Evolutionary conservation across 2,329 filamentous ascomycete species (phyloP).

Genomic region (Epichloe amarillans): DNA sequence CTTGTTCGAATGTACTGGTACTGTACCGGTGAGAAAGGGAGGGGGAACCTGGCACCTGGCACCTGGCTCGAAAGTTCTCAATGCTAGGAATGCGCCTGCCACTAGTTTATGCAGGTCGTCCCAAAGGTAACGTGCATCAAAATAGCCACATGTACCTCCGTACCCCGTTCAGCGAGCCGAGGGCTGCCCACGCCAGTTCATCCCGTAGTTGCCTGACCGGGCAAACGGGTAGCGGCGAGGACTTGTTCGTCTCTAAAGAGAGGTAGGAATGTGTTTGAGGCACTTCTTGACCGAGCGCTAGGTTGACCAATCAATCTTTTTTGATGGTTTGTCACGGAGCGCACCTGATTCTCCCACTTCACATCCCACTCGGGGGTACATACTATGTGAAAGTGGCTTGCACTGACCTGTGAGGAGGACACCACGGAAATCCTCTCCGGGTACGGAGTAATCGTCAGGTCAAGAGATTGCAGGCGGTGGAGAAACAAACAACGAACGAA

Average conservation of each 20-base stretch:
- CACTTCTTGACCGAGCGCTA: slow-evolving; percentile 4
- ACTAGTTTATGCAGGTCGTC: not conserved
- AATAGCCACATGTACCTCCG: not conserved
- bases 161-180: not conserved
- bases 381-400: not conserved
- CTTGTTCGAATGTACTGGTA: not conserved
- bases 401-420: not conserved
- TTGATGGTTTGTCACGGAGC: slow-evolving; percentile 1
- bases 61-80: not conserved
- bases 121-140: not conserved
- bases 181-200: not conserved
- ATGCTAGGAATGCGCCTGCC: not conserved
- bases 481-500: not conserved
- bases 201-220: not conserved
- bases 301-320: slow-evolving; percentile 2
- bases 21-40: not conserved
- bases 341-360: not conserved
- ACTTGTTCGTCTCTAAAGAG: not conserved
- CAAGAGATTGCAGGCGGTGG: not conserved
- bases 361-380: not conserved
- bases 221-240: not conserved
- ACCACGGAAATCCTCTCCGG: not conserved
- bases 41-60: not conserved
- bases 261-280: not conserved
- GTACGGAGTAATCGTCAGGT: not conserved